Evolutionary conservation across 805 yeast species (phyloP).

Genomic region (Candida easanensis): DNA sequence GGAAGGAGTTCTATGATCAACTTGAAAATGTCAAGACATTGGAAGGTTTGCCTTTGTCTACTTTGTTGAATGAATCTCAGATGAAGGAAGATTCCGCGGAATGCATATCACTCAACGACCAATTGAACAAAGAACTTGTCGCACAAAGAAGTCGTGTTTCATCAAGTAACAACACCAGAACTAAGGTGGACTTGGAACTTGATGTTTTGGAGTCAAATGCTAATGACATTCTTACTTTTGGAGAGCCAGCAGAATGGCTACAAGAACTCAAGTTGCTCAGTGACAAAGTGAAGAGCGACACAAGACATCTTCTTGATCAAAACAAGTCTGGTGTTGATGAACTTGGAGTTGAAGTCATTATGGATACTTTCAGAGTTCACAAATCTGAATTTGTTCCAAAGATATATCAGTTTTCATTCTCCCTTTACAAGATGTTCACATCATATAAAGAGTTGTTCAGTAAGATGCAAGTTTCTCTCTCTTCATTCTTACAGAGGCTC

Average conservation of each 20-base stretch:
- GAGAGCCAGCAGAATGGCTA: slow-evolving; percentile 14
- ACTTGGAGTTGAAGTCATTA: slow-evolving; percentile 20
- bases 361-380: slow-evolving; percentile 25
- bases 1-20: slow-evolving; percentile 16
- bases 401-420: slow-evolving; percentile 33
- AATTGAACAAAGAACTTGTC: slow-evolving; percentile 23
- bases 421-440: slow-evolving; percentile 34
- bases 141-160: slow-evolving; percentile 35
- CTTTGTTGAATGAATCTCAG: slow-evolving; percentile 11
- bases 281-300: slow-evolving; percentile 25
- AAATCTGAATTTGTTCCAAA: slow-evolving; percentile 29
- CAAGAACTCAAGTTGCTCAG: slow-evolving; percentile 18
- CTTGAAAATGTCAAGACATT: slow-evolving; percentile 12
- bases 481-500: slow-evolving; percentile 16
- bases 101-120: slow-evolving; percentile 19
- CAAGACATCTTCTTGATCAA: slow-evolving; percentile 17
- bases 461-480: slow-evolving; percentile 20
- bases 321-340: slow-evolving; percentile 16
- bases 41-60: slow-evolving; percentile 12
- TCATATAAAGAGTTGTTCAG: slow-evolving; percentile 34
- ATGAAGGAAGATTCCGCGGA: slow-evolving; percentile 31
- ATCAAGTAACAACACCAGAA: slow-evolving; percentile 33
- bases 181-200: slow-evolving; percentile 39
- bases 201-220: slow-evolving; percentile 41
- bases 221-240: slow-evolving; percentile 26